Evolutionary conservation across 345 rosid genomes (phyloP).

Genomic region (Brassica incana): DNA sequence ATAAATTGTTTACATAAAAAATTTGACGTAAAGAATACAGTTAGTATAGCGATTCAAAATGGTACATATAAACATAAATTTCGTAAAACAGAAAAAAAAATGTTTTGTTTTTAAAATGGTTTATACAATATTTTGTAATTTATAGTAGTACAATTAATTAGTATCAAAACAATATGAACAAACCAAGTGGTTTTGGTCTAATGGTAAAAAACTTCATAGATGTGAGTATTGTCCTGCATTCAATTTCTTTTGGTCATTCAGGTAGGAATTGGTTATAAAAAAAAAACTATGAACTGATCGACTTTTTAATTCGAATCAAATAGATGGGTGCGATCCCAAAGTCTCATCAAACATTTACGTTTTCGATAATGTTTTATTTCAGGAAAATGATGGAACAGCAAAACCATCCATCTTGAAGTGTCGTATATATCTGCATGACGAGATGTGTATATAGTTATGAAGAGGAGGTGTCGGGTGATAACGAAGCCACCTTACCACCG

Average conservation of each 20-base stretch:
- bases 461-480: slow-evolving; percentile 38
- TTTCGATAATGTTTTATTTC: slow-evolving; percentile 21
- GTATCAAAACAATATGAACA: background rate
- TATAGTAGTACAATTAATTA: background rate
- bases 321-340: slow-evolving; percentile 20
- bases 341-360: slow-evolving; percentile 29
- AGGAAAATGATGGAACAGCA: slow-evolving; percentile 24
- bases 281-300: background rate
- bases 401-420: slow-evolving; percentile 26
- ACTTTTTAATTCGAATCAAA: background rate
- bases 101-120: background rate
- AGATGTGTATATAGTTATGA: slow-evolving; percentile 17
- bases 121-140: background rate
- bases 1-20: background rate
- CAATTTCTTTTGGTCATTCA: too few species aligned
- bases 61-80: too few species aligned
- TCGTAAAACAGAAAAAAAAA: too few species aligned
- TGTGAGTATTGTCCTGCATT: too few species aligned
- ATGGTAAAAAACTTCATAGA: too few species aligned
- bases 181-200: too few species aligned
- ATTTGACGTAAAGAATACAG: background rate
- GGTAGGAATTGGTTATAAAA: too few species aligned
- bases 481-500: slow-evolving; percentile 45
- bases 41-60: background rate
- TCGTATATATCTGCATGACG: slow-evolving; percentile 24